Conservation (phyloP, 192 early-diverging fungal genomes). For the Coemansia umbellata region DNA sequence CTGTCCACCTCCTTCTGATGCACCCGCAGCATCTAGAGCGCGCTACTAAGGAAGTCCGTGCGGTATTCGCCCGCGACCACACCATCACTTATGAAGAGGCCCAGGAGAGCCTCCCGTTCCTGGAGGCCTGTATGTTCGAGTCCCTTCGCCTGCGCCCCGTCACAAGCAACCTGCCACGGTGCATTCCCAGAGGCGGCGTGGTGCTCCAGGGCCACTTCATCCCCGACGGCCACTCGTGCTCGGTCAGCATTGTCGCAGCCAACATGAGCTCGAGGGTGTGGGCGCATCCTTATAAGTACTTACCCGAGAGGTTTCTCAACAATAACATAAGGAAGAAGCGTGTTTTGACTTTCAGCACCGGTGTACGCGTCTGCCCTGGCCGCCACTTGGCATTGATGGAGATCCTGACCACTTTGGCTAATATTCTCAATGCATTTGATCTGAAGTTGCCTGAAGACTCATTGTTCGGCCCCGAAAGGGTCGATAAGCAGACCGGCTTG, state of each 20-base stretch:
- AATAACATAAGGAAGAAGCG: slow-evolving; percentile 5
- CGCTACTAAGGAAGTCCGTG: slow-evolving; percentile 18
- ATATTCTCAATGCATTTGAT: slow-evolving; percentile 28
- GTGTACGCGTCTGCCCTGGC: slow-evolving; percentile 39
- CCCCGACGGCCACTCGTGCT: slow-evolving; percentile 32
- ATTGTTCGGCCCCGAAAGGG: slow-evolving; percentile 16
- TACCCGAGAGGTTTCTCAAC: slow-evolving; percentile 23
- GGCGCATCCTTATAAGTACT: slow-evolving; percentile 12
- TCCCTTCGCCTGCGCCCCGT: slow-evolving; percentile 33
- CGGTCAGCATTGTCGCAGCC: slow-evolving; percentile 14
- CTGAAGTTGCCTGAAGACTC: slow-evolving; percentile 25
- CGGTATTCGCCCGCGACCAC: slow-evolving; percentile 3
- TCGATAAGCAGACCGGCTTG: not conserved
- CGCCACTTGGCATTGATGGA: slow-evolving; percentile 35
- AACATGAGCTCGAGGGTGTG: slow-evolving; percentile 15
- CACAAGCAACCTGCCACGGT: slow-evolving; percentile 22
- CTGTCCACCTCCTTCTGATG: slow-evolving; percentile 29
- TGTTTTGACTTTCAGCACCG: slow-evolving; percentile 36
- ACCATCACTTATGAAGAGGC: slow-evolving; percentile 26
- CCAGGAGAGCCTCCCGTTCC: slow-evolving; percentile 15
- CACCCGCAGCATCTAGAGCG: slow-evolving; percentile 16
- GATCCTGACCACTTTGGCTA: slow-evolving; percentile 32
- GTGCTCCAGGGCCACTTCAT: slow-evolving; percentile 32
- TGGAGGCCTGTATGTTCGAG: slow-evolving; percentile 44
- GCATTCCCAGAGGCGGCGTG: slow-evolving; percentile 29